These are phyloP conservation scores for Populus pruinosa DNA, from an alignment of 345 rosid species.

Conservation along the genomic window DNA sequence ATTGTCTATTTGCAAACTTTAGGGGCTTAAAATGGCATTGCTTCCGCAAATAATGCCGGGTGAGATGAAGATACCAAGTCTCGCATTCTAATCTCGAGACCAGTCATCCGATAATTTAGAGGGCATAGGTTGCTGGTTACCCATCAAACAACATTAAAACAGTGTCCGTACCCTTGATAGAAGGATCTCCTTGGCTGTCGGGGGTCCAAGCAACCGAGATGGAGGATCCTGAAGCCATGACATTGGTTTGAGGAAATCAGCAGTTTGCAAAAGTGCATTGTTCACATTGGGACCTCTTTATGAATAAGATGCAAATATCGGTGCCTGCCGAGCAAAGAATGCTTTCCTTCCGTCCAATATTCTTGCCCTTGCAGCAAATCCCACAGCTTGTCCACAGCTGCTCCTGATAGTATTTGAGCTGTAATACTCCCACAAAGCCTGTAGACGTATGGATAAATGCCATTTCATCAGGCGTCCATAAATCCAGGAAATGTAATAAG, in stretches of 20 bases:
- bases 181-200: conserved; percentile 38
- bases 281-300: conserved; percentile 49
- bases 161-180: conserved; percentile 30
- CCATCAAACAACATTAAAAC: background rate
- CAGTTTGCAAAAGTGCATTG: conserved; percentile 44
- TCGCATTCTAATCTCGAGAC: background rate
- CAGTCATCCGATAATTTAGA: background rate
- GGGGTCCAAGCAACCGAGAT: conserved; percentile 59
- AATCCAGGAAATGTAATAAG: background rate
- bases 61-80: background rate
- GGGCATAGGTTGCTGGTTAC: background rate
- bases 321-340: conserved; percentile 31
- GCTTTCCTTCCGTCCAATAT: conserved; percentile 47
- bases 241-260: conserved; percentile 48
- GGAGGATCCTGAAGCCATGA: conserved; percentile 53
- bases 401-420: conserved; percentile 34
- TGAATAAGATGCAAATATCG: conserved; percentile 47
- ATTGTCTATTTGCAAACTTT: background rate
- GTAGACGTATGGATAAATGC: background rate
- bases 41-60: background rate
- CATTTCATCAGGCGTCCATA: background rate
- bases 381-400: conserved; percentile 26
- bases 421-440: conserved; percentile 49
- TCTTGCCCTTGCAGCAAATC: conserved; percentile 39
- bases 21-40: background rate